A percentile compares a stretch with the other conserved stretches of the same genome.
Evolutionary conservation across 345 rosid species (phyloP).

Genomic region (Erucastrum elatum): DNA sequence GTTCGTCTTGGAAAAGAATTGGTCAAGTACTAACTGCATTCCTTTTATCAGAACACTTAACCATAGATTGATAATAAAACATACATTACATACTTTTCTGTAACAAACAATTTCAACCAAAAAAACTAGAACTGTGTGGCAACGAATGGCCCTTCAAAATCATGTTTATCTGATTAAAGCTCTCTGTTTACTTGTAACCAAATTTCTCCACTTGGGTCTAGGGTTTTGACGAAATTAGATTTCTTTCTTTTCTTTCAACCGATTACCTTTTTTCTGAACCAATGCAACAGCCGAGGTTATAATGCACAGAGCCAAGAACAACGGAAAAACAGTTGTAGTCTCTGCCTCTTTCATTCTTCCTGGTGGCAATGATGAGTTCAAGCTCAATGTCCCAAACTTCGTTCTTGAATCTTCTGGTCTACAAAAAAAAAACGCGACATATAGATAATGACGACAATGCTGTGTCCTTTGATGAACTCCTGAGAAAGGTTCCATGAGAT

Average conservation of each 20-base stretch:
- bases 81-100: slow-evolving; percentile 24
- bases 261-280: slow-evolving; percentile 34
- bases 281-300: slow-evolving; percentile 37
- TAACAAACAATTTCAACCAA: slow-evolving; percentile 14
- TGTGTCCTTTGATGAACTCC: not conserved
- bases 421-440: slow-evolving; percentile 19
- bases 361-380: slow-evolving; percentile 38
- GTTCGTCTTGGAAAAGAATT: no score
- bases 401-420: slow-evolving; percentile 55
- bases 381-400: slow-evolving; percentile 59
- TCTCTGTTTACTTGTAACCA: not conserved
- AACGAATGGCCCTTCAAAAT: not conserved
- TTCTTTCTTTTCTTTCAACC: slow-evolving; percentile 32
- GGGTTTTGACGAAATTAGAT: not conserved
- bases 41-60: no score
- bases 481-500: slow-evolving; percentile 3
- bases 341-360: slow-evolving; percentile 40
- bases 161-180: not conserved
- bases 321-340: slow-evolving; percentile 32
- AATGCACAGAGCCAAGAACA: slow-evolving; percentile 41
- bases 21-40: no score
- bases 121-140: not conserved
- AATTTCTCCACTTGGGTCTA: slow-evolving; percentile 5
- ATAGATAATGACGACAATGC: not conserved
- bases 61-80: not conserved